Evolutionary conservation across 257 asterid genomes (phyloP).

Genomic region (Echium plantagineum): DNA sequence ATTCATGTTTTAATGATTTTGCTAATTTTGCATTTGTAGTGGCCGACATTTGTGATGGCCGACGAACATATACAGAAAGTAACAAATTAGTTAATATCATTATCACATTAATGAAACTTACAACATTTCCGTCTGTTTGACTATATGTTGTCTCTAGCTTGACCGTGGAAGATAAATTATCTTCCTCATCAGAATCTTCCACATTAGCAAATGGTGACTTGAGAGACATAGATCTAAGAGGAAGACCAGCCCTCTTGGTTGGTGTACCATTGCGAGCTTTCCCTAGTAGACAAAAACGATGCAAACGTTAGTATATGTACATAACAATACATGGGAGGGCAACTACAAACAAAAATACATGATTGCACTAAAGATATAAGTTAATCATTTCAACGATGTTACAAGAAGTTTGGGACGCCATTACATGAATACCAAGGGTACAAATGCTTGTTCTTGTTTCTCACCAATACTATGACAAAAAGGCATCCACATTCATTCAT

Average conservation of each 20-base stretch:
- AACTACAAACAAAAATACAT: background rate
- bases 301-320: constrained; percentile 1
- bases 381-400: background rate
- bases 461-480: no score
- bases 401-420: background rate
- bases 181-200: constrained; percentile 95
- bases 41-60: no score
- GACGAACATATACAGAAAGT: no score
- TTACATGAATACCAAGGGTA: background rate
- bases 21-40: background rate
- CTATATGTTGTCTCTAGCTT: constrained; percentile 46
- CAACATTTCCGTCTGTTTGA: constrained; percentile 63
- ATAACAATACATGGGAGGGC: background rate
- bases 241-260: constrained; percentile 39
- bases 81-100: constrained; percentile 2
- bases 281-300: constrained; percentile 18
- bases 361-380: background rate
- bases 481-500: no score
- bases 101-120: constrained; percentile 19
- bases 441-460: no score
- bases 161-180: constrained; percentile 38
- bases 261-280: constrained; percentile 26
- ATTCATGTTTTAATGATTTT: background rate
- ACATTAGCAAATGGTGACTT: constrained; percentile 82
- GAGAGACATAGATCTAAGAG: constrained; percentile 70